Base-by-base conservation (phyloP, 2,329 filamentous ascomycete genomes). In the Claviceps paspali region DNA sequence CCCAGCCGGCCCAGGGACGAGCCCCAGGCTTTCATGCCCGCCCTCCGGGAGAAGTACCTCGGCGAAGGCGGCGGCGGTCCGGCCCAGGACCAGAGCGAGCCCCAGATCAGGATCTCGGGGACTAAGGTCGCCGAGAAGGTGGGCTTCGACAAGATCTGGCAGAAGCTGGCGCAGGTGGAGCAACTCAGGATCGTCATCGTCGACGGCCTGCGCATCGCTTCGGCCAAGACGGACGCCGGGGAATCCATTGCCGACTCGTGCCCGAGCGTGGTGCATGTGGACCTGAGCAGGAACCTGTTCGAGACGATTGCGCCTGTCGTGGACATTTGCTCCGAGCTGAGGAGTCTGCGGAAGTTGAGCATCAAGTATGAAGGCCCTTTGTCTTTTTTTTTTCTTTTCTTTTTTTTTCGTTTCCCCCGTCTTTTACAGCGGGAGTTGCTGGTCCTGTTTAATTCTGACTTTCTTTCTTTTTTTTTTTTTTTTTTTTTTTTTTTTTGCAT, bases 71-170 rank as follows among this genome's bases (percentile, higher is more conserved):
- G 14, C 15, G 3, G 70, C 76, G 3, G 8, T 72, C 40, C 55
- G 41, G 8, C 44, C 49, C 43, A 52, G 19, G 45, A 42, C 11
- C 51, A 60, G 10, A 54, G 60, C 6, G 65, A 48, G 7, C 47
- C 50, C 2, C 65, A 73, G 34, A 80, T 93, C 43, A 61, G 67
- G 38, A 79, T 67, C 68, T 93, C 65, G 61, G 82, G 59, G 2
- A 38, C 27, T 27, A 96, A 96, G 59, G 72, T 87, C 14, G 88
- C 84, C 5, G 82, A 96, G 60, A 88, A 96, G 60, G 75, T 96
- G 24, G 91, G 91, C 22, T 96, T 96, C 48, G 86, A 93, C 47
- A 95, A 95, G 65, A 84, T 95, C 46, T 75, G 81, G 30, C 71
- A 71, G 46, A 76, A 87, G 57, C 77, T 92, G 50, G 80, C 86